Evolutionary conservation across 768 basidiomycete species (phyloP), one percentile per base, ranked within the genome.

Genomic region (Rhizopogon sp.): DNA sequence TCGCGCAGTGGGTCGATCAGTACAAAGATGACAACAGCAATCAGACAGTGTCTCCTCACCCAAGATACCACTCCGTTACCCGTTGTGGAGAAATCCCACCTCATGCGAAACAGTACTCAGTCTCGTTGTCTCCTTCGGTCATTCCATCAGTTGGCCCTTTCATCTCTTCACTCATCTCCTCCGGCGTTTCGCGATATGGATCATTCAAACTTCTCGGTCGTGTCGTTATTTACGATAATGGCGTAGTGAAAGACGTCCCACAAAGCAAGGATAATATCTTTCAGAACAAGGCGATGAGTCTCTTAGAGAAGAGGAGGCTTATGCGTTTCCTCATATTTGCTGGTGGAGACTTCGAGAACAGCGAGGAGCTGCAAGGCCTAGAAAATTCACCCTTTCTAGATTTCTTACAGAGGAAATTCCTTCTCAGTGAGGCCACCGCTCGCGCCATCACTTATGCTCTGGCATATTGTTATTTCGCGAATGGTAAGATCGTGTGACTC

Each of bases 231-330:
- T 85, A 83, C 62, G 73, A 81, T 47, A 72, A 78, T 2, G 67
- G 66, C 51, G 60, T 66, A 20, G 65, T 83, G 52, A 81, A 81
- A 61, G 78, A 70, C 49, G 95, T 98, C 0, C 96, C 96, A 1
- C 85, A 86, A 33, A 90, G 83, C 72, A 98, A 97, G 68, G 94
- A 94, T 68, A 89, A 91, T 56, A 80, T 98, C 3, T 98, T 98
- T 80, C 93, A 89, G 74, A 86, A 82, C 71, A 84, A 83, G 64
- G 77, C 76, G 8, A 80, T 98, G 7, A 77, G 77, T 6, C 76
- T 98, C 10, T 66, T 94, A 33, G 91, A 95, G 58, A 98, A 98
- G 72, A 76, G 95, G 43, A 79, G 90, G 33, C 74, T 98, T 25
- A 98, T 98, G 90, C 90, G 94, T 55, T 93, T 96, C 62, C 71